Conservation (phyloP, 768 basidiomycete genomes). For the Trametes sanguinea region DNA sequence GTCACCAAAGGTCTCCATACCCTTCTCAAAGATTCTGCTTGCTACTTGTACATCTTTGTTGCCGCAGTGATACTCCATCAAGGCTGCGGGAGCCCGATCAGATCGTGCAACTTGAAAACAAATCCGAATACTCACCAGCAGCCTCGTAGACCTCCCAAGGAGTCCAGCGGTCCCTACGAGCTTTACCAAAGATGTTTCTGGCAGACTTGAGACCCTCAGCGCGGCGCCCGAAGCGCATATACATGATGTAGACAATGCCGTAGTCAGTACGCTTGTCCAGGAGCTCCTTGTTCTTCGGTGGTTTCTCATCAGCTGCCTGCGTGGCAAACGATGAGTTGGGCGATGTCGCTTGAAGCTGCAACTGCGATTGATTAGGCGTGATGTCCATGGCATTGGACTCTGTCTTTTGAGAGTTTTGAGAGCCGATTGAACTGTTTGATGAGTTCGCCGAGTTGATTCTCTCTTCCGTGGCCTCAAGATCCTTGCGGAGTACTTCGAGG, state of each 20-base stretch:
- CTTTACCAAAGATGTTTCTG: constrained; percentile 76
- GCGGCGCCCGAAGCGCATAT: constrained; percentile 89
- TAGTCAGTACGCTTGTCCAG: constrained; percentile 66
- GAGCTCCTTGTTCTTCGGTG: constrained; percentile 55
- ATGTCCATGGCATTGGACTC: constrained; percentile 16
- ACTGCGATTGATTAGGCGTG: background rate
- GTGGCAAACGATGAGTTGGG: constrained; percentile 47
- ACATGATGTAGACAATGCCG: constrained; percentile 82
- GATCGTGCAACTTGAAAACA: background rate
- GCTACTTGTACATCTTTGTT: constrained; percentile 80
- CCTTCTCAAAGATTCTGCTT: constrained; percentile 91
- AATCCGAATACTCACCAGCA: constrained; percentile 58
- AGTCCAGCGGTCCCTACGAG: constrained; percentile 72
- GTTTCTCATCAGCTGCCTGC: constrained; percentile 55
- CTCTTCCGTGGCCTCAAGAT: constrained; percentile 63
- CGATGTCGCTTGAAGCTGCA: constrained; percentile 13
- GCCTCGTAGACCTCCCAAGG: constrained; percentile 96
- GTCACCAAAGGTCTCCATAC: constrained; percentile 78
- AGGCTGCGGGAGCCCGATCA: constrained; percentile 48
- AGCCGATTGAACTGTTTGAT: constrained; percentile 34
- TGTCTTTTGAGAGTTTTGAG: constrained; percentile 2
- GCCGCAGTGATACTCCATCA: constrained; percentile 88
- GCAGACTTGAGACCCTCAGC: constrained; percentile 85
- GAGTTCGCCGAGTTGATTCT: constrained; percentile 41
- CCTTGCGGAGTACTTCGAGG: constrained; percentile 59